phyloP scores from a whole-genome alignment of 768 basidiomycete genomes.

The Cystofilobasidium bisporidii region DNA sequence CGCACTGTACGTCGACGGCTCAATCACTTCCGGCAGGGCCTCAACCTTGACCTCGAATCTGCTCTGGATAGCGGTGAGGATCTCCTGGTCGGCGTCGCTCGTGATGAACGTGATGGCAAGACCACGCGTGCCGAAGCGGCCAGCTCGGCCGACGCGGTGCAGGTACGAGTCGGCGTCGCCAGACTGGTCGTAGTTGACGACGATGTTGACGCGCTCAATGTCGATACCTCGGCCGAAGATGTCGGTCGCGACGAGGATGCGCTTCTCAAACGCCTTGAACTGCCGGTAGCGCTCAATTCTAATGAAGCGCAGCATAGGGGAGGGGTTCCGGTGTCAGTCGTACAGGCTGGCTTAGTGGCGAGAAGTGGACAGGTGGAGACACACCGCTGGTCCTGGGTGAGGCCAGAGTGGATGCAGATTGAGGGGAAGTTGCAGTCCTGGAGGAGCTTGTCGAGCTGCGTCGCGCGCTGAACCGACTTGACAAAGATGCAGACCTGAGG shows the following conservation, averaged over 20 bases:
- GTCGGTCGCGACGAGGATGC: slow-evolving; percentile 95
- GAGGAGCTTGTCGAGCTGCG: slow-evolving; percentile 88
- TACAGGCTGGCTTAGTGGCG: not conserved
- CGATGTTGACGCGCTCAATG: slow-evolving; percentile 98
- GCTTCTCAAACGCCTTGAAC: slow-evolving; percentile 99
- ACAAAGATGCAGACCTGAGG: slow-evolving; percentile 95
- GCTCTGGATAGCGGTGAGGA: slow-evolving; percentile 88
- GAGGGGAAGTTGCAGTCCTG: slow-evolving; percentile 98
- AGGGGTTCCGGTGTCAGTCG: too few relatives aligned
- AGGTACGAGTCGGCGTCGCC: slow-evolving; percentile 96
- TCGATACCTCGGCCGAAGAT: slow-evolving; percentile 89
- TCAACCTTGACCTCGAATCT: slow-evolving; percentile 96
- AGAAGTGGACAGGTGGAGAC: slow-evolving; percentile 42
- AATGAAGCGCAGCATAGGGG: slow-evolving; percentile 9
- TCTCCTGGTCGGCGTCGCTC: slow-evolving; percentile 81
- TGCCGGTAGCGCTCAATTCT: slow-evolving; percentile 92
- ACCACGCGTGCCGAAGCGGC: slow-evolving; percentile 98
- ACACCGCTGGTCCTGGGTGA: slow-evolving; percentile 91
- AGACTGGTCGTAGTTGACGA: slow-evolving; percentile 97
- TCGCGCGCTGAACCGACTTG: slow-evolving; percentile 92
- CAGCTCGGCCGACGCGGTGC: slow-evolving; percentile 96
- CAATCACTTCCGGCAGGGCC: slow-evolving; percentile 47
- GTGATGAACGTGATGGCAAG: slow-evolving; percentile 95
- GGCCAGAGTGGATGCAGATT: slow-evolving; percentile 90
- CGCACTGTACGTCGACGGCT: slow-evolving; percentile 26